Conservation (phyloP, 345 rosid genomes). For the Aquilaria sinensis region DNA sequence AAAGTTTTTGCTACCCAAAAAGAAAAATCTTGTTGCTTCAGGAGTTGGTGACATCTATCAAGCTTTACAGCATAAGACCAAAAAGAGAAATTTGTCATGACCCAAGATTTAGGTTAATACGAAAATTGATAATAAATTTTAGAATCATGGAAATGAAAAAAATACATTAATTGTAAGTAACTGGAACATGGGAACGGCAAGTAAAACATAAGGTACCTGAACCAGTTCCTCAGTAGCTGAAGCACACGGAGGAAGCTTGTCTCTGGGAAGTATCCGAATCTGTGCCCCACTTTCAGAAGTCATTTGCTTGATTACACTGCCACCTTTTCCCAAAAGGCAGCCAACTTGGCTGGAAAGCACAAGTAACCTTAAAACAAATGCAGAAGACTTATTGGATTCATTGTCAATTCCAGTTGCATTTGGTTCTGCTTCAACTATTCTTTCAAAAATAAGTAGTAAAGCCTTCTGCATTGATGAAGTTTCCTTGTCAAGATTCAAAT, state of each 20-base stretch:
- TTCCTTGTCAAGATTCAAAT: conserved; percentile 24
- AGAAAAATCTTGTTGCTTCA: too few relatives aligned
- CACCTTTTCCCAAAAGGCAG: conserved; percentile 63
- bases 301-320: conserved; percentile 57
- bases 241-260: conserved; percentile 51
- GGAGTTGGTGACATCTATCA: too few relatives aligned
- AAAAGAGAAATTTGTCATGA: too few relatives aligned
- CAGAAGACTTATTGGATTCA: conserved; percentile 27
- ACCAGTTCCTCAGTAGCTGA: conserved; percentile 51
- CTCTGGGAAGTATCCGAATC: conserved; percentile 58
- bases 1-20: too few relatives aligned
- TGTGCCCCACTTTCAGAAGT: conserved; percentile 59
- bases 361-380: conserved; percentile 42
- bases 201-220: conserved; percentile 33
- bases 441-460: conserved; percentile 48
- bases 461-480: conserved; percentile 47
- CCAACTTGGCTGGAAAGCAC: conserved; percentile 57
- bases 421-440: conserved; percentile 37
- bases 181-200: neutral
- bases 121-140: too few relatives aligned
- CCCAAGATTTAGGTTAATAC: too few relatives aligned
- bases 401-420: conserved; percentile 26
- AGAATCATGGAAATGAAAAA: too few relatives aligned
- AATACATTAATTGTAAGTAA: neutral
- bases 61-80: too few relatives aligned